Conservation (phyloP, 1,139 yeast species). For the Pichia sp. region DNA sequence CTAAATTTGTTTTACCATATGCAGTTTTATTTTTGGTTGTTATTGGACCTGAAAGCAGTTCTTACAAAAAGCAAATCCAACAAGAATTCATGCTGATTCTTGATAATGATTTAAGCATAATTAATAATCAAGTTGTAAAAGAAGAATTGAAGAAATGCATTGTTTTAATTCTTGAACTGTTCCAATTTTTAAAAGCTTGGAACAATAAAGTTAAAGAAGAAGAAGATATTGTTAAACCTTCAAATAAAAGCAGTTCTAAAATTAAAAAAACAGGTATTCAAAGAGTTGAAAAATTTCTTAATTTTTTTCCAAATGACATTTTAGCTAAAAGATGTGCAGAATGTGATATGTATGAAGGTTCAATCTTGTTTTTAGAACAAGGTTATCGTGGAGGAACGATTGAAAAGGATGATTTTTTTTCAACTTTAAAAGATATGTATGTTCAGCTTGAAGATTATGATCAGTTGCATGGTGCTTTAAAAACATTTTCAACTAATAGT, state of each 20-base stretch:
- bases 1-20: constrained; percentile 75
- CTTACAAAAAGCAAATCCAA: constrained; percentile 41
- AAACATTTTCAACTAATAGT: constrained; percentile 63
- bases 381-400: constrained; percentile 46
- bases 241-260: constrained; percentile 6
- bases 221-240: constrained; percentile 21
- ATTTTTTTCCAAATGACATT: constrained; percentile 55
- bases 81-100: constrained; percentile 58
- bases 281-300: constrained; percentile 42
- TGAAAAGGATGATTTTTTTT: constrained; percentile 39
- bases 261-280: constrained; percentile 14
- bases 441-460: constrained; percentile 86
- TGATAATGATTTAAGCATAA: constrained; percentile 38
- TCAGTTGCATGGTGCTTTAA: constrained; percentile 79
- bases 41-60: constrained; percentile 46
- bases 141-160: constrained; percentile 61
- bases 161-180: constrained; percentile 66
- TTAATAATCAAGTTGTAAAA: constrained; percentile 44
- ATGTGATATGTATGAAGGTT: constrained; percentile 81
- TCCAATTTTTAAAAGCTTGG: constrained; percentile 88
- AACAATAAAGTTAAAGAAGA: constrained; percentile 34
- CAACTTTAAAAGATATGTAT: constrained; percentile 69
- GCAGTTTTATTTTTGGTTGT: constrained; percentile 53
- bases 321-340: constrained; percentile 77
- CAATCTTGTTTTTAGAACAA: constrained; percentile 83